phyloP scores from a whole-genome alignment of 2,329 filamentous ascomycete species.

The Penicillium sp. region DNA sequence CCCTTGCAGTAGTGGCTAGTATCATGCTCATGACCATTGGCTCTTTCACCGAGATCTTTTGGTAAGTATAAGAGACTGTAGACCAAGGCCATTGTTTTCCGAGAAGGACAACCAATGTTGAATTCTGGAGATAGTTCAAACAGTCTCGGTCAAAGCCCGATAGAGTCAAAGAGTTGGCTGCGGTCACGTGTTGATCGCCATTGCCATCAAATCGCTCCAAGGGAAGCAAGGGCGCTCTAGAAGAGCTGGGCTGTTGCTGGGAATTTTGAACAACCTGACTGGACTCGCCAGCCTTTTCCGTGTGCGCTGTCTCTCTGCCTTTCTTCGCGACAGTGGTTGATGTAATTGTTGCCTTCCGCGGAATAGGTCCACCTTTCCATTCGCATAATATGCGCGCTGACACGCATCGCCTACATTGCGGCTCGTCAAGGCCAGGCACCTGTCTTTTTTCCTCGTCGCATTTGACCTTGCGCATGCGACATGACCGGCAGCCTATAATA shows the following conservation, averaged over 20 bases:
- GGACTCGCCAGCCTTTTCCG: background rate
- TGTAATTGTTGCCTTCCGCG: conserved; percentile 4
- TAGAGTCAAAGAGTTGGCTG: conserved; percentile 23
- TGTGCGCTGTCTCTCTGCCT: background rate
- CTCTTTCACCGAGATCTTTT: conserved; percentile 25
- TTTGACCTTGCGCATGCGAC: conserved; percentile 32
- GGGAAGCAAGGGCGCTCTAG: conserved; percentile 7
- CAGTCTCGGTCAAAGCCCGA: conserved; percentile 25
- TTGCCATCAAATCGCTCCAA: conserved; percentile 2
- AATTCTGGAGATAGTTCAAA: conserved; percentile 24
- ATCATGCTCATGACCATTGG: conserved; percentile 33
- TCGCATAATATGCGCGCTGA: conserved; percentile 25
- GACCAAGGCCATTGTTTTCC: conserved; percentile 32
- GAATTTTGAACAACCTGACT: background rate
- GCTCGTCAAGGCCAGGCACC: conserved; percentile 18
- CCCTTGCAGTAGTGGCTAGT: conserved; percentile 24
- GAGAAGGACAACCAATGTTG: conserved; percentile 25
- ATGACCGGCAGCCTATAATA: conserved; percentile 28
- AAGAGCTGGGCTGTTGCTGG: background rate
- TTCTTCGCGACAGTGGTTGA: background rate
- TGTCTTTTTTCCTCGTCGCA: conserved; percentile 29
- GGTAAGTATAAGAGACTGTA: conserved; percentile 26
- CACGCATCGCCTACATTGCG: conserved; percentile 25
- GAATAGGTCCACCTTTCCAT: conserved; percentile 27
- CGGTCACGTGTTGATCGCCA: conserved; percentile 12